phyloP scores from a whole-genome alignment of 2,329 filamentous ascomycete genomes.

The Mycocentrospora acerina region DNA sequence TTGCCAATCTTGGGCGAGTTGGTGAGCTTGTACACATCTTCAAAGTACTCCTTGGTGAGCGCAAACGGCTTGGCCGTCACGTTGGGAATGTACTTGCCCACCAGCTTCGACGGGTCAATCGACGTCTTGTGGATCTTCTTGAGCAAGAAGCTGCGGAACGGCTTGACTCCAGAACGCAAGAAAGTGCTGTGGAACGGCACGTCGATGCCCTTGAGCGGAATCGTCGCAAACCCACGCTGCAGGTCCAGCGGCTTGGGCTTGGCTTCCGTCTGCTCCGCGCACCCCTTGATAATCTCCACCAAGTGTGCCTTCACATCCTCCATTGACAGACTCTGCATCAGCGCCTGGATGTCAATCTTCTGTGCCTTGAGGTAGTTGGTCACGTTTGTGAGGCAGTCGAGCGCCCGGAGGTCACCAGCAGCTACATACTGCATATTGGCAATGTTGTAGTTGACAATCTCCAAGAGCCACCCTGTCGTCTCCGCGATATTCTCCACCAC shows the following conservation, averaged over 20 bases:
- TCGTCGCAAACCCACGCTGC: constrained; percentile 93
- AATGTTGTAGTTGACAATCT: constrained; percentile 96
- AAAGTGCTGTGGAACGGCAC: constrained; percentile 99
- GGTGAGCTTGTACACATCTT: constrained; percentile 94
- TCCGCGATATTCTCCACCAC: constrained; percentile 95
- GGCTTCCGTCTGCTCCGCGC: constrained; percentile 79
- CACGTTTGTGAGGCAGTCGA: constrained; percentile 71
- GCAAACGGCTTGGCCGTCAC: constrained; percentile 95
- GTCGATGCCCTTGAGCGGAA: constrained; percentile 94
- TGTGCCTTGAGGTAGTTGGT: constrained; percentile 95
- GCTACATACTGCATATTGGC: constrained; percentile 71
- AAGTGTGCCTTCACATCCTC: constrained; percentile 91
- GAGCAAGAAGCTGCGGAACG: constrained; percentile 95
- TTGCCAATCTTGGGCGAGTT: constrained; percentile 76
- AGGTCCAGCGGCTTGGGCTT: constrained; percentile 89
- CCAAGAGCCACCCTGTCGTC: constrained; percentile 90
- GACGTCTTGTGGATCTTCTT: constrained; percentile 99
- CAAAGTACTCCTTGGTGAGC: constrained; percentile 97
- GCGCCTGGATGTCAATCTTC: constrained; percentile 93
- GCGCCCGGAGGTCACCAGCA: constrained; percentile 65
- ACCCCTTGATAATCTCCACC: constrained; percentile 85
- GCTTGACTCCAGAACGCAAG: constrained; percentile 95
- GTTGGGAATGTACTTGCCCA: constrained; percentile 99
- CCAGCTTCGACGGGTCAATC: constrained; percentile 93
- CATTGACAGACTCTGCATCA: constrained; percentile 81